Evolutionary conservation across 768 basidiomycete species (phyloP), one percentile per base, ranked within the genome.

Genomic region (Chalciporus pseudorubinellus): DNA sequence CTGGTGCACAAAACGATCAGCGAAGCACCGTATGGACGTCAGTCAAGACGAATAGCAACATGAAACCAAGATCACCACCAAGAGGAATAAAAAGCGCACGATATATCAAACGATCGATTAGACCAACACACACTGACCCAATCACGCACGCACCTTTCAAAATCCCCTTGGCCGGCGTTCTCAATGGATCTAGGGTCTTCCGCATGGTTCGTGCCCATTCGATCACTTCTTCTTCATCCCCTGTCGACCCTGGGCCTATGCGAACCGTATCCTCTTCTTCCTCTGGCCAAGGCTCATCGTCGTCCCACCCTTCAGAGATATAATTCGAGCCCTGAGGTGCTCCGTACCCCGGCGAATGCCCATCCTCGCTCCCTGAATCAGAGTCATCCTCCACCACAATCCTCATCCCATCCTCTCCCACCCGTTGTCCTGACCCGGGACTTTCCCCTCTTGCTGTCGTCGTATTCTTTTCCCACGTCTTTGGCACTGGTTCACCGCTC

Each of bases 401-500:
- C 45, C 77, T 71, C 45, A 77, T 81, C 10, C 87, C 87, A 49
- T 89, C 84, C 66, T 89, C 86, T 49, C 74, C 79, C 34, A 84
- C 77, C 44, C 68, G 65, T 39, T 68, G 68, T 29, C 71, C 69
- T 52, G 34, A 77, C 10, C 75, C 73, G 29, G 78, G 77, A 20
- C 75, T 75, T 38, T 69, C 63, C 7, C 71, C 73, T 26, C 75
- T 79, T 28, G 80, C 64, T 20, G 80, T 87, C 18, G 83, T 70
- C 3, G 92, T 93, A 63, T 85, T 92, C 69, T 82, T 85, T 64
- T 95, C 90, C 92, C 90, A 93, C 11, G 86, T 77, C 33, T 81
- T 74, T 19, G 78, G 78, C 38, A 78, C 77, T 14, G 78, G 78
- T 1, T 40, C 39, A 22, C 50, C 69, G 39, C 63, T 68, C 22